Conservation (phyloP, 1,139 yeast genomes). For the Scheffersomyces segobiensis region DNA sequence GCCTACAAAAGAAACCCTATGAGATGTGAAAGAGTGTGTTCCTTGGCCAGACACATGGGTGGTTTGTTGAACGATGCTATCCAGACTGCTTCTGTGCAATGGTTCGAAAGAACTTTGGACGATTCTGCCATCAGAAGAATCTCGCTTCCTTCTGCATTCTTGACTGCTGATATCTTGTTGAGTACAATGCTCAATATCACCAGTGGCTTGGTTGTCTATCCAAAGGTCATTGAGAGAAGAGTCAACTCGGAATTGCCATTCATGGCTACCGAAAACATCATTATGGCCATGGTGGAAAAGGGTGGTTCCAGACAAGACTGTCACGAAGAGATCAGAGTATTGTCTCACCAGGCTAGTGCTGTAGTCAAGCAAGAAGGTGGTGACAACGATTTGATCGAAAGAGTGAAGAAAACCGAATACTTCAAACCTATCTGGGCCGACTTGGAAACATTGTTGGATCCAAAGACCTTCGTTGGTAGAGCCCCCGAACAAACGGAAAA, state of each 20-base stretch:
- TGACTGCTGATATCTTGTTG: conserved; percentile 91
- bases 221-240: conserved; percentile 97
- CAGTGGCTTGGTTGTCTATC: conserved; percentile 94
- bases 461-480: conserved; percentile 95
- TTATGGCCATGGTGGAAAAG: conserved; percentile 99
- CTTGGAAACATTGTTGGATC: conserved; percentile 78
- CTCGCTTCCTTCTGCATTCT: conserved; percentile 92
- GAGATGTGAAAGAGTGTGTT: conserved; percentile 99
- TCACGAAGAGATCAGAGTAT: conserved; percentile 95
- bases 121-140: conserved; percentile 98
- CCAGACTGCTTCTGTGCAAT: conserved; percentile 96
- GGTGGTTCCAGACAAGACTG: conserved; percentile 98
- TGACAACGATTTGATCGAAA: conserved; percentile 92
- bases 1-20: conserved; percentile 99
- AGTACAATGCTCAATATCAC: conserved; percentile 90
- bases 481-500: conserved; percentile 98
- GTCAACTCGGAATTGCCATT: conserved; percentile 93
- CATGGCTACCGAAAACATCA: conserved; percentile 99
- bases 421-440: conserved; percentile 89
- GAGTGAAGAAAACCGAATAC: conserved; percentile 76
- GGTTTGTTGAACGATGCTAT: conserved; percentile 89
- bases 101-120: conserved; percentile 99
- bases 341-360: conserved; percentile 95
- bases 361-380: conserved; percentile 99
- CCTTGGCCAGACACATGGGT: conserved; percentile 92